phyloP scores from a whole-genome alignment of 2,329 filamentous ascomycete species.

The Trichophyton benhamiae region DNA sequence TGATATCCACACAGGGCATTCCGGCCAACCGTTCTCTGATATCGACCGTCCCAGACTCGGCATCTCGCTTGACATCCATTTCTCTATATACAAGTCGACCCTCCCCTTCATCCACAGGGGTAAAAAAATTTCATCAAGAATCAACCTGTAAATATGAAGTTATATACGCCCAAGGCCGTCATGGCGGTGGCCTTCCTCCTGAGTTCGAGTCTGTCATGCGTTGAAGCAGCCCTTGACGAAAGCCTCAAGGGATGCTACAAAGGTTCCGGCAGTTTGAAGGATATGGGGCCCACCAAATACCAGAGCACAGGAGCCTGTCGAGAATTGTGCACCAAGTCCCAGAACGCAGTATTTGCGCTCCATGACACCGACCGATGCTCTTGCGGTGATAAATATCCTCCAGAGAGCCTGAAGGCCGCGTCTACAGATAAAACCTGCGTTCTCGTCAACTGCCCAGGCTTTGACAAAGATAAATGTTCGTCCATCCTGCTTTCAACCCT shows the following conservation, averaged over 20 bases:
- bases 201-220: not conserved
- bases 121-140: too few relatives aligned
- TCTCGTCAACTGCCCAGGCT: slow-evolving; percentile 49
- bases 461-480: slow-evolving; percentile 52
- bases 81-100: not conserved
- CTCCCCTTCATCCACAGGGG: not conserved
- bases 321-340: slow-evolving; percentile 35
- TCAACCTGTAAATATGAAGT: slow-evolving; percentile 5
- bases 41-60: not conserved
- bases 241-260: slow-evolving; percentile 40
- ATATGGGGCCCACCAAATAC: slow-evolving; percentile 39
- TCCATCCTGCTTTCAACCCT: not conserved
- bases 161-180: slow-evolving; percentile 4
- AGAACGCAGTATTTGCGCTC: slow-evolving; percentile 51
- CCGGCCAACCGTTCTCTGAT: not conserved
- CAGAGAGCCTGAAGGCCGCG: slow-evolving; percentile 20
- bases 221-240: not conserved
- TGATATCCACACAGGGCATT: not conserved
- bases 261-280: slow-evolving; percentile 34
- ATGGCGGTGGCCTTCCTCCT: slow-evolving; percentile 9
- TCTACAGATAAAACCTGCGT: not conserved
- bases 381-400: slow-evolving; percentile 60
- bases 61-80: not conserved
- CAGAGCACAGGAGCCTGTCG: slow-evolving; percentile 47
- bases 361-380: slow-evolving; percentile 53